Evolutionary conservation across 2,329 filamentous ascomycete species (phyloP).

Genomic region (Penicillium sp.): DNA sequence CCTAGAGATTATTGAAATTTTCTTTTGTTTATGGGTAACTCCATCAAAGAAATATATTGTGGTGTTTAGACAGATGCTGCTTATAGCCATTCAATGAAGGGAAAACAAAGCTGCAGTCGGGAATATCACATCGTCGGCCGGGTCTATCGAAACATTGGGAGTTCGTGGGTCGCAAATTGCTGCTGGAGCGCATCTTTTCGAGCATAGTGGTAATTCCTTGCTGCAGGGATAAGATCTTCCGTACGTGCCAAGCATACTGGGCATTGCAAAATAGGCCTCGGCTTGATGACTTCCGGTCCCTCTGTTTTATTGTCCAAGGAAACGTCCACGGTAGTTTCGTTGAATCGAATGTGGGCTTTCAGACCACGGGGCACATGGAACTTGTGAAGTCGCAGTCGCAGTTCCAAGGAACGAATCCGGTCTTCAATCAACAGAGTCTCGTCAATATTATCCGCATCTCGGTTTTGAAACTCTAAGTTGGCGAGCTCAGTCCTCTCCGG

Average conservation of each 20-base stretch:
- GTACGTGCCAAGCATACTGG: conserved; percentile 3
- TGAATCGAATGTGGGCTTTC: conserved; percentile 2
- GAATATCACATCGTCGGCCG: conserved; percentile 5
- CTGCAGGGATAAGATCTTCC: conserved; percentile 2
- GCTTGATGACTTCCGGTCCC: neutral
- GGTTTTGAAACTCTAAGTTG: conserved; percentile 8
- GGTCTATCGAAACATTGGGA: conserved; percentile 6
- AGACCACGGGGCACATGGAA: conserved; percentile 6
- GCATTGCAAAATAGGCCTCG: conserved; percentile 1
- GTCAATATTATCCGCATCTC: conserved; percentile 7
- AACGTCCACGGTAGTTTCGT: neutral
- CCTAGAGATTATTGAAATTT: no score
- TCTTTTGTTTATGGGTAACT: no score
- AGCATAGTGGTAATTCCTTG: conserved; percentile 5
- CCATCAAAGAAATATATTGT: conserved; percentile 6
- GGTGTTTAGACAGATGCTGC: conserved; percentile 4
- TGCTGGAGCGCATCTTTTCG: conserved; percentile 7
- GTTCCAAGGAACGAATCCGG: conserved; percentile 8
- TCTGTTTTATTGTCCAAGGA: neutral
- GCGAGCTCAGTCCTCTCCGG: conserved; percentile 6
- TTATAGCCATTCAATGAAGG: conserved; percentile 4
- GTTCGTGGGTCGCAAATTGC: conserved; percentile 6
- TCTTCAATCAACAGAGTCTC: conserved; percentile 6
- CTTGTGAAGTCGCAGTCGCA: conserved; percentile 7
- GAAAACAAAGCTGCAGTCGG: conserved; percentile 3